A percentile compares a stretch with the other conserved stretches of the same genome.
Evolutionary conservation across 73 alveolate species (phyloP).

Genomic region (Paramecium sonneborni): DNA sequence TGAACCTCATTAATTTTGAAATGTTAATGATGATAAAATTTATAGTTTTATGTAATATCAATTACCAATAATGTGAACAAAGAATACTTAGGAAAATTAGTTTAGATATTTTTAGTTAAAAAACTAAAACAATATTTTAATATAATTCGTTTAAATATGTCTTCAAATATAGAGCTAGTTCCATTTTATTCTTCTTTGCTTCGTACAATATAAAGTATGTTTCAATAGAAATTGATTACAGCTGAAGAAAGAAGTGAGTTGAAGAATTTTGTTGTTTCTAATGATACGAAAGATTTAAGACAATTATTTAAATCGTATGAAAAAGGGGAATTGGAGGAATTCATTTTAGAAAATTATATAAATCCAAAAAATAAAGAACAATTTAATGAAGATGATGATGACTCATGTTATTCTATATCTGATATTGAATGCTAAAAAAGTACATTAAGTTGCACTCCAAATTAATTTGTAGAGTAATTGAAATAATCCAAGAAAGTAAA

Average conservation of each 20-base stretch:
- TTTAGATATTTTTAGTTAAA: background rate
- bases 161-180: slow-evolving; percentile 27
- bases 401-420: background rate
- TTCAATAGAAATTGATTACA: background rate
- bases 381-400: background rate
- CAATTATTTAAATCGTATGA: background rate
- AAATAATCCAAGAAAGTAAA: background rate
- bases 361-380: background rate
- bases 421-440: slow-evolving; percentile 27
- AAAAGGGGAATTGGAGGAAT: background rate
- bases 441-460: slow-evolving; percentile 14
- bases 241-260: background rate
- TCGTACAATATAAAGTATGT: slow-evolving; percentile 5
- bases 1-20: slow-evolving; percentile 35
- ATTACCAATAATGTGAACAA: background rate
- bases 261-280: slow-evolving; percentile 1
- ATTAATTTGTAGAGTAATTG: background rate
- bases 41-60: background rate
- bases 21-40: background rate
- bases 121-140: background rate
- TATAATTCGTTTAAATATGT: background rate
- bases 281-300: background rate
- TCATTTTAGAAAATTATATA: background rate
- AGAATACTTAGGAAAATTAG: background rate
- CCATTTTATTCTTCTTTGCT: background rate